phyloP scores from a whole-genome alignment of 345 rosid species.

The Arabis alpina region DNA sequence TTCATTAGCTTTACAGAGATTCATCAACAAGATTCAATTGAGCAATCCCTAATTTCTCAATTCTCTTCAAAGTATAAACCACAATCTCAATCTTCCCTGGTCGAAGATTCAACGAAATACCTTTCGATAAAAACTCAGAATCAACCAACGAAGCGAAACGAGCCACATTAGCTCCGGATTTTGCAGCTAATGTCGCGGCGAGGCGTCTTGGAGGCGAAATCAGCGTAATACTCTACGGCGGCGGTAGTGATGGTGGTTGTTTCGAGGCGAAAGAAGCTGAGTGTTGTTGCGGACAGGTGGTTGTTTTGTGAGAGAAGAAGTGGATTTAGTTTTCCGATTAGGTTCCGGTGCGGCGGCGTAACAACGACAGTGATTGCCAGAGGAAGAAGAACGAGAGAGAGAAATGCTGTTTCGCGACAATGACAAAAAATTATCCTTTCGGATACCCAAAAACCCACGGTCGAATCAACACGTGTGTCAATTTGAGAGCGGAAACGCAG shows the following conservation, averaged over 20 bases:
- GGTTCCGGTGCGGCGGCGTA: constrained; percentile 42
- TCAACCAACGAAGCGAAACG: constrained; percentile 55
- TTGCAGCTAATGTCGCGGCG: constrained; percentile 58
- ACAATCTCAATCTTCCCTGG: constrained; percentile 66
- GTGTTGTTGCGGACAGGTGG: constrained; percentile 40
- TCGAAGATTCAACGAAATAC: constrained; percentile 51
- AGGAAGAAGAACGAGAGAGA: too few relatives aligned
- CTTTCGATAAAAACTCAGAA: constrained; percentile 51
- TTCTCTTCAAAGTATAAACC: constrained; percentile 57
- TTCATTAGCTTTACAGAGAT: constrained; percentile 51
- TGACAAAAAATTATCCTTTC: too few relatives aligned
- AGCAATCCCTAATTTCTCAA: constrained; percentile 61
- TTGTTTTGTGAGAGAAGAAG: constrained; percentile 39
- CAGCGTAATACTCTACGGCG: constrained; percentile 51
- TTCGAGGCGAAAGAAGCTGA: constrained; percentile 33
- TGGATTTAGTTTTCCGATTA: constrained; percentile 42
- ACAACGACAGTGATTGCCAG: constrained; percentile 31
- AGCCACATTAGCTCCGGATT: constrained; percentile 56
- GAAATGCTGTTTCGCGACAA: too few relatives aligned
- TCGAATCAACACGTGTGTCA: too few relatives aligned
- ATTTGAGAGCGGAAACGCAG: too few relatives aligned
- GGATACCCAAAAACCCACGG: too few relatives aligned
- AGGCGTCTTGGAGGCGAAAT: constrained; percentile 69
- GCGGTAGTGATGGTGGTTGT: too few relatives aligned
- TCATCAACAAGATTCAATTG: constrained; percentile 57